Evolutionary conservation across 495 filamentous ascomycete species (phyloP).

Genomic region (Aspergillus asperescens): DNA sequence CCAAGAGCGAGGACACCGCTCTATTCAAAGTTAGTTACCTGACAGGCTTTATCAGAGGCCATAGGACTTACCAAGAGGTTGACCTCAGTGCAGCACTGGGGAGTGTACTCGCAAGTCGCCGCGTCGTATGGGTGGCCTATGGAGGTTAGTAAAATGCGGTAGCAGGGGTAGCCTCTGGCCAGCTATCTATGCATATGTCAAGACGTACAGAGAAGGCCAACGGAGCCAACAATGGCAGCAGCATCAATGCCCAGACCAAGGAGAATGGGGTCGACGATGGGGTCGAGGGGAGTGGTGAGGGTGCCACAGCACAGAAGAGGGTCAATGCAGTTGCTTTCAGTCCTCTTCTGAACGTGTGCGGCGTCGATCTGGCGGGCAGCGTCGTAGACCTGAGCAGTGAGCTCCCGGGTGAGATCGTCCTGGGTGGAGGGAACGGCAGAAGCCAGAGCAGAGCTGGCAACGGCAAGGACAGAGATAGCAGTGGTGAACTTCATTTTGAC

Average conservation of each 20-base stretch:
- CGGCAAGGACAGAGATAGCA: slow-evolving; percentile 15
- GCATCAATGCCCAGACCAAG: slow-evolving; percentile 75
- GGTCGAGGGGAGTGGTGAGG: slow-evolving; percentile 33
- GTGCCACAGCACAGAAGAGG: slow-evolving; percentile 30
- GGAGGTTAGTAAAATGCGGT: background rate
- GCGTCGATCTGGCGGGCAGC: slow-evolving; percentile 5
- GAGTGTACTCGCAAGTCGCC: slow-evolving; percentile 16
- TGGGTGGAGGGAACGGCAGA: slow-evolving; percentile 15
- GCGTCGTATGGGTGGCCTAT: slow-evolving; percentile 28
- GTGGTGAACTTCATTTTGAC: slow-evolving; percentile 31
- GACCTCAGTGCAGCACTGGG: slow-evolving; percentile 35
- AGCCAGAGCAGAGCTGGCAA: slow-evolving; percentile 23
- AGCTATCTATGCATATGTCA: no score
- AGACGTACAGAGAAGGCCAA: slow-evolving; percentile 34
- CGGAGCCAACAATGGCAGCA: slow-evolving; percentile 61
- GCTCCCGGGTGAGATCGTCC: background rate
- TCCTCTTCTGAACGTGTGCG: slow-evolving; percentile 11
- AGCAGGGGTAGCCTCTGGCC: background rate
- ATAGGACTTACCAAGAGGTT: slow-evolving; percentile 31
- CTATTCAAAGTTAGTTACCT: slow-evolving; percentile 10
- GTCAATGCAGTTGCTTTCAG: slow-evolving; percentile 23
- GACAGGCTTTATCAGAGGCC: background rate
- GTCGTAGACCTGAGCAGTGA: slow-evolving; percentile 12
- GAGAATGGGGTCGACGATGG: slow-evolving; percentile 67
- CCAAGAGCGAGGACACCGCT: slow-evolving; percentile 26